phyloP scores from a whole-genome alignment of 169 alveolate genomes.

The Eimeria acervulina region DNA sequence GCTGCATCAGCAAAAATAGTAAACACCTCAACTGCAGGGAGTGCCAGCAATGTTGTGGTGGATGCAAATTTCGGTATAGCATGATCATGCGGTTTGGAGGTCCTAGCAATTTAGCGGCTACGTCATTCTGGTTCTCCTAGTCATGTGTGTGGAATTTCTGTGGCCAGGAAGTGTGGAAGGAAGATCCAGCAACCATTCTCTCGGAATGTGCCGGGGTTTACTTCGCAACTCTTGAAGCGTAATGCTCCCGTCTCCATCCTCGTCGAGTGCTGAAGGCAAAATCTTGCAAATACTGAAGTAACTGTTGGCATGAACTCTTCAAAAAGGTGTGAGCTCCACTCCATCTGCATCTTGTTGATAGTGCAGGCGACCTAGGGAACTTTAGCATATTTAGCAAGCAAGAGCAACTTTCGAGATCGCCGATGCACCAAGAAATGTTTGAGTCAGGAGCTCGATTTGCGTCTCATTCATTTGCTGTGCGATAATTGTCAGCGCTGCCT shows the following conservation, averaged over 20 bases:
- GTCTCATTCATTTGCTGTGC: slow-evolving; percentile 85
- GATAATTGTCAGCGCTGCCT: slow-evolving; percentile 85
- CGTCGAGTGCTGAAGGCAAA: slow-evolving; percentile 91
- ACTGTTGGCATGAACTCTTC: neutral
- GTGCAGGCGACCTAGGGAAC: neutral
- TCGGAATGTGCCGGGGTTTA: neutral
- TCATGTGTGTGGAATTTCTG: neutral
- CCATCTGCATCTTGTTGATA: neutral
- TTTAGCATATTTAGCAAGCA: neutral
- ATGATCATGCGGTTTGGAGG: neutral
- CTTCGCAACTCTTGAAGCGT: slow-evolving; percentile 83
- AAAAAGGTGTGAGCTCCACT: neutral
- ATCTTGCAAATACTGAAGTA: neutral
- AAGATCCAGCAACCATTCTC: neutral
- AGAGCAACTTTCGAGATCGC: neutral
- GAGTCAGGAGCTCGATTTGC: slow-evolving; percentile 81
- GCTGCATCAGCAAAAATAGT: slow-evolving; percentile 36
- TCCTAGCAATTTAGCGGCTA: neutral
- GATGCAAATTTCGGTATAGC: neutral
- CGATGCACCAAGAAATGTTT: slow-evolving; percentile 78
- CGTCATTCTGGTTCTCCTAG: neutral
- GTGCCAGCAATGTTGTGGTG: neutral
- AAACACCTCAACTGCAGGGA: neutral
- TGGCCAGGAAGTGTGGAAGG: neutral
- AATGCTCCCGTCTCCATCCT: slow-evolving; percentile 96